These are phyloP conservation scores for Clarireedia monteithiana DNA, from an alignment of 2,329 filamentous ascomycete species.

Conservation along the genomic window DNA sequence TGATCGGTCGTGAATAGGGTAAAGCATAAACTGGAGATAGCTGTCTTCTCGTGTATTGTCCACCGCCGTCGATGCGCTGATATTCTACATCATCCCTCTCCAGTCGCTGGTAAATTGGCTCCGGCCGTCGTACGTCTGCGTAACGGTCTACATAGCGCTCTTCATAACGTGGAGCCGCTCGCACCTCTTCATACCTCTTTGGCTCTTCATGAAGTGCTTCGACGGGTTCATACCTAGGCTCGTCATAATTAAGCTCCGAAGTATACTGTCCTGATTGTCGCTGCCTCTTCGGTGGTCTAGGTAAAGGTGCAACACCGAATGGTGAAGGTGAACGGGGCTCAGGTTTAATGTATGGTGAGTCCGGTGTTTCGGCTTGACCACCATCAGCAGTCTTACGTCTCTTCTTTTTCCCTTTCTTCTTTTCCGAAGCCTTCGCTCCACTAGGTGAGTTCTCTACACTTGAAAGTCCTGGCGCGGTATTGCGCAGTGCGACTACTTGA, in stretches of 20 bases:
- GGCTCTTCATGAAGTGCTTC: conserved; percentile 14
- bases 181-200: conserved; percentile 18
- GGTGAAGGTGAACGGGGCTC: conserved; percentile 60
- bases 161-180: conserved; percentile 17
- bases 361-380: conserved; percentile 34
- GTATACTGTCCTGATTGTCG: conserved; percentile 39
- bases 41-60: conserved; percentile 19
- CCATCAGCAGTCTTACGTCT: conserved; percentile 38
- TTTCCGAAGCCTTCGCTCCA: conserved; percentile 39
- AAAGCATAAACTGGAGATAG: conserved; percentile 24
- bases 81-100: conserved; percentile 24
- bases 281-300: conserved; percentile 49
- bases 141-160: conserved; percentile 19
- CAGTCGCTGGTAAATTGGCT: conserved; percentile 21
- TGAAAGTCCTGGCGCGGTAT: conserved; percentile 37
- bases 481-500: conserved; percentile 50
- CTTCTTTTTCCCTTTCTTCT: conserved; percentile 48
- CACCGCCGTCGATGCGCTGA: conserved; percentile 14
- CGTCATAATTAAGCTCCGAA: conserved; percentile 36
- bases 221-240: conserved; percentile 37
- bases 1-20: conserved; percentile 22
- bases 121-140: conserved; percentile 19
- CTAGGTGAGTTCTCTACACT: conserved; percentile 53
- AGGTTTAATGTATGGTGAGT: conserved; percentile 51
- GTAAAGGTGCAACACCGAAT: conserved; percentile 42